phyloP scores from a whole-genome alignment of 768 basidiomycete genomes.

The Filobasidium floriforme region DNA sequence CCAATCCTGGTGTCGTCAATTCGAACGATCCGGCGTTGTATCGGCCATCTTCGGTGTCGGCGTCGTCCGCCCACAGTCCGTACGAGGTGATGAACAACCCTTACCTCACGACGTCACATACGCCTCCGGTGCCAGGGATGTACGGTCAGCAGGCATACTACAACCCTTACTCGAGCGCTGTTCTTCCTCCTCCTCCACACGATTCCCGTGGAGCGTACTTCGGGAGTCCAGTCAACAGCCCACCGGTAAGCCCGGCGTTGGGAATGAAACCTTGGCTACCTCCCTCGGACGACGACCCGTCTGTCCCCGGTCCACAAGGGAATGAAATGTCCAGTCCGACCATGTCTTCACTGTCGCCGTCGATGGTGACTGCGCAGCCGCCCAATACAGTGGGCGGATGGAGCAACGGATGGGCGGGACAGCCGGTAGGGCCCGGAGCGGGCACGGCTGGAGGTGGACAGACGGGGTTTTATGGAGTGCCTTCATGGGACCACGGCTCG shows the following conservation, averaged over 20 bases:
- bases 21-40: background rate
- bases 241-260: background rate
- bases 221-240: background rate
- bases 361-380: background rate
- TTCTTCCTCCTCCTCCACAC: background rate
- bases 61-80: background rate
- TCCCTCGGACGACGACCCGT: background rate
- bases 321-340: too few species aligned
- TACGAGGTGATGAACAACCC: background rate
- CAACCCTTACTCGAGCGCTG: background rate
- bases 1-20: background rate
- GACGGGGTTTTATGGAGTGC: conserved; percentile 4
- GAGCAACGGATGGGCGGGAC: background rate
- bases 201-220: background rate
- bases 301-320: background rate
- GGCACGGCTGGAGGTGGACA: background rate
- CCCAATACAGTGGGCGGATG: background rate
- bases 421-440: background rate
- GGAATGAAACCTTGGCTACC: background rate
- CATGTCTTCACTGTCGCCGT: background rate
- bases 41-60: too few species aligned
- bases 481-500: background rate
- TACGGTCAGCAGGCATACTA: background rate
- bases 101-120: background rate
- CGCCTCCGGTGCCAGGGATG: background rate